These are phyloP conservation scores for Gyromitra esculenta DNA, from an alignment of 2,329 filamentous ascomycete species.

Conservation along the genomic window DNA sequence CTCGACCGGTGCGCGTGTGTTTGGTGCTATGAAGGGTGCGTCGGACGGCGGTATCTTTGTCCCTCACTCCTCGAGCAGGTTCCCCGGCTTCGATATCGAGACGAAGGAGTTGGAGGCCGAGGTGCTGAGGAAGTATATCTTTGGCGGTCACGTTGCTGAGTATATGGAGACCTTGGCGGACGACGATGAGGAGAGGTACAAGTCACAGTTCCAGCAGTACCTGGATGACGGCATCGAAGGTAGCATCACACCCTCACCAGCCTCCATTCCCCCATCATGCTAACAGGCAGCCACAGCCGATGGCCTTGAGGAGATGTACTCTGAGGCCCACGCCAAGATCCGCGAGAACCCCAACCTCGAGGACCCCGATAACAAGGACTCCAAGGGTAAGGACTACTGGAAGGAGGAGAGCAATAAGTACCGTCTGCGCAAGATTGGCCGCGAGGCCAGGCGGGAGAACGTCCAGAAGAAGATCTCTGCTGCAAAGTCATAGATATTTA, in stretches of 20 bases:
- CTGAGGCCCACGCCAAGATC: constrained; percentile 94
- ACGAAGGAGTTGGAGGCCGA: constrained; percentile 97
- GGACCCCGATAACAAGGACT: constrained; percentile 74
- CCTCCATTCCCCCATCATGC: neutral
- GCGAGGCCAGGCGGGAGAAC: constrained; percentile 81
- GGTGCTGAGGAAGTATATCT: constrained; percentile 96
- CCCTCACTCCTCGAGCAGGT: constrained; percentile 99
- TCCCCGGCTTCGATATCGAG: constrained; percentile 98
- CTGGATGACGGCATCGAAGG: constrained; percentile 91
- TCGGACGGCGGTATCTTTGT: constrained; percentile 97
- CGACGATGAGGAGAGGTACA: constrained; percentile 99
- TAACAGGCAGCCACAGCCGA: constrained; percentile 68
- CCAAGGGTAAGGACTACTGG: constrained; percentile 98
- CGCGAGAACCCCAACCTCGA: constrained; percentile 99
- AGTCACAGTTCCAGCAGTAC: constrained; percentile 97
- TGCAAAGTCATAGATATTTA: constrained; percentile 64
- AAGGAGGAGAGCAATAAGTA: constrained; percentile 95
- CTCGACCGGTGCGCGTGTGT: constrained; percentile 97
- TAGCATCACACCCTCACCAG: constrained; percentile 3
- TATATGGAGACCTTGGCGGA: constrained; percentile 99
- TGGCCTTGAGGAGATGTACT: constrained; percentile 94
- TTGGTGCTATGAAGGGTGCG: constrained; percentile 99
- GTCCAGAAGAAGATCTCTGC: constrained; percentile 92
- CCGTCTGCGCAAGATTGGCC: constrained; percentile 78
- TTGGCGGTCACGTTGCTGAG: constrained; percentile 96